Conservation (phyloP, 1,284 basidiomycete species). For the Trichosporon coremiiforme region DNA sequence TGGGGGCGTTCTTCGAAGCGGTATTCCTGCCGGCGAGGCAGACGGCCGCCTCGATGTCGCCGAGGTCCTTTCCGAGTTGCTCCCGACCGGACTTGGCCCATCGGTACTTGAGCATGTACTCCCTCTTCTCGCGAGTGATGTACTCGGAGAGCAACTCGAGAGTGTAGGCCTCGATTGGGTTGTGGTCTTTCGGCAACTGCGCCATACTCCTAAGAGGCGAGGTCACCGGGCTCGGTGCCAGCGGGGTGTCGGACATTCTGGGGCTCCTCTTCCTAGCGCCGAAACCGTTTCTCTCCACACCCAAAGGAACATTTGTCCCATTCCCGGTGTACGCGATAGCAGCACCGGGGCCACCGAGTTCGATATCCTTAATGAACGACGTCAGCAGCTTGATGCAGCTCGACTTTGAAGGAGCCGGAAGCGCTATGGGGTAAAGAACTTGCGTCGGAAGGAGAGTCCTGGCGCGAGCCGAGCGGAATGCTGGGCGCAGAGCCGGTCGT, state of each 20-base stretch:
- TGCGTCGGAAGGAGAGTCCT: constrained; percentile 43
- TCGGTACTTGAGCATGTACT: constrained; percentile 54
- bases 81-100: constrained; percentile 54
- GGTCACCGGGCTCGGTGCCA: neutral
- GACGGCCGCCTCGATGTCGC: constrained; percentile 52
- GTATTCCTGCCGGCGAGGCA: constrained; percentile 37
- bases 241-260: neutral
- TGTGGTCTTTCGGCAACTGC: constrained; percentile 29
- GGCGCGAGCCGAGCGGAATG: constrained; percentile 51
- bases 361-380: constrained; percentile 39
- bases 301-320: neutral
- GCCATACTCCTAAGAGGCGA: neutral
- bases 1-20: constrained; percentile 34
- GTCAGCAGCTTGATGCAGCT: constrained; percentile 47
- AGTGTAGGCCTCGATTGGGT: constrained; percentile 45
- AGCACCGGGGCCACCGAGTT: constrained; percentile 33
- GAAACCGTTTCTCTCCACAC: neutral
- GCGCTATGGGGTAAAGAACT: constrained; percentile 42
- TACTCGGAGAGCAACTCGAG: constrained; percentile 54
- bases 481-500: constrained; percentile 50
- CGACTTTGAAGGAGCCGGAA: constrained; percentile 53
- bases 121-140: constrained; percentile 53
- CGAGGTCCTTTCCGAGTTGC: constrained; percentile 49
- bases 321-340: constrained; percentile 26
- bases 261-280: constrained; percentile 20